Evolutionary conservation across 768 basidiomycete genomes (phyloP).

Genomic region (Dentipellis fragilis): DNA sequence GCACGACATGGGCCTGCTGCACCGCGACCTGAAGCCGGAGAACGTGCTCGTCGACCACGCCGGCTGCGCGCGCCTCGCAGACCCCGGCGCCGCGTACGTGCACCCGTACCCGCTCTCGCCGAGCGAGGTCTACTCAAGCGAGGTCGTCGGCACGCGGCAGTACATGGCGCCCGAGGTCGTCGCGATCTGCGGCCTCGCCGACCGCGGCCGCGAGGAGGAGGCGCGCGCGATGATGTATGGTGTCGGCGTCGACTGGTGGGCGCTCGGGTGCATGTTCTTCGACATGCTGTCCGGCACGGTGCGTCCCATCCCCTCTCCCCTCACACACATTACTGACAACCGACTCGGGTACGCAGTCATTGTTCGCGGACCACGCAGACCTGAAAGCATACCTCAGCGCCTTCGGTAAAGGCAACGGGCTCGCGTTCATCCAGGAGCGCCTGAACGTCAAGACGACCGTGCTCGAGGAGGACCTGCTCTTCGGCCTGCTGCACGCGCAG

Average conservation of each 20-base stretch:
- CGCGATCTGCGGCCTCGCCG: slow-evolving; percentile 1
- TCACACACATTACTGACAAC: not conserved
- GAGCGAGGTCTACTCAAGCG: slow-evolving; percentile 7
- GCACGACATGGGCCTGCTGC: slow-evolving; percentile 15
- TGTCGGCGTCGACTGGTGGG: slow-evolving; percentile 15
- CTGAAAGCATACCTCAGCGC: slow-evolving; percentile 7
- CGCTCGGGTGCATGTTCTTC: slow-evolving; percentile 14
- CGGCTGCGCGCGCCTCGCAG: slow-evolving; percentile 12
- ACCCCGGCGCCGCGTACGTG: slow-evolving; percentile 12
- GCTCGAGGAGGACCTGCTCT: slow-evolving; percentile 7
- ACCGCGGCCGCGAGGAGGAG: slow-evolving; percentile 8
- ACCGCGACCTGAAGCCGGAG: slow-evolving; percentile 15
- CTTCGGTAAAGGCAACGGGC: slow-evolving; percentile 5
- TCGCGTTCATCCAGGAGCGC: slow-evolving; percentile 8
- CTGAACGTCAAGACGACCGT: slow-evolving; percentile 1
- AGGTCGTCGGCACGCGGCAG: slow-evolving; percentile 11
- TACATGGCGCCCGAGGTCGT: slow-evolving; percentile 13
- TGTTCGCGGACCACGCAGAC: slow-evolving; percentile 10
- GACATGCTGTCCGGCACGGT: slow-evolving; percentile 8
- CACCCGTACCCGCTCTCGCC: slow-evolving; percentile 9
- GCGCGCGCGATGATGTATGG: slow-evolving; percentile 9
- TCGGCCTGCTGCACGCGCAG: slow-evolving; percentile 9
- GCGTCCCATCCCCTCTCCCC: not conserved
- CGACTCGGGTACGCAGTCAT: not conserved
- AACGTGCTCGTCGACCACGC: slow-evolving; percentile 12